Base-by-base conservation (phyloP, 192 early-diverging fungal species). In the Coemansia sp. region DNA sequence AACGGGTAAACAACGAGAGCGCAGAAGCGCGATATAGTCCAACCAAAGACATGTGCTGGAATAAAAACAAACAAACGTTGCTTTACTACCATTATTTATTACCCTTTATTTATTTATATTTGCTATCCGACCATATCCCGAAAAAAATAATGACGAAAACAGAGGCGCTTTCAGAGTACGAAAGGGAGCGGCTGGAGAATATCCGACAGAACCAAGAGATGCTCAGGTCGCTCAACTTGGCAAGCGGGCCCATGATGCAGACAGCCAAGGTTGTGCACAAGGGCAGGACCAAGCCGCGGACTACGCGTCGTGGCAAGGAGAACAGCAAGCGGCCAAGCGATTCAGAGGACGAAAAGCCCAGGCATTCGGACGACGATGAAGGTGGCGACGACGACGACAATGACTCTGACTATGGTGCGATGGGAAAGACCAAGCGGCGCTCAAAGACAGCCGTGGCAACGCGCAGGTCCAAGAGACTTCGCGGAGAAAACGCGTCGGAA, bases 121-220 rank as follows among this genome's bases (percentile, higher is more conserved):
- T 32, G 30, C 30, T 32, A 32, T 32, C 30, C 8, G 30, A 6
- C 8, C 4, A 32, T 32, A 56, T n/a, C n/a, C n/a, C n/a, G n/a
- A n/a, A n/a, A 39, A n/a, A 56, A 35, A n/a, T 9, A 30, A 72
- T 67, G 70, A 48, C 56, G 46, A 64, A 64, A 61, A 19, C 36
- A 11, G 60, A 56, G 36, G 11, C 39, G 39, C 18, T 69, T 16
- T 81, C 78, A 11, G 82, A 75, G 36, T 83, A 83, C 48, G 82
- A 83, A 62, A 46, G 62, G 50, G 51, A 83, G 53, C 83, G 88
- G 19, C 49, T 86, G 29, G 81, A 84, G 54, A 90, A 85, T 45
- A 90, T 90, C 46, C 68, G 70, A 19, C 60, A 74, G 20, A 90
- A 90, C 59, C 81, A 75, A 34, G 82, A 86, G 67, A 60, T 87